Conservation (phyloP, 2,329 filamentous ascomycete species). For the Arthroderma sp. region DNA sequence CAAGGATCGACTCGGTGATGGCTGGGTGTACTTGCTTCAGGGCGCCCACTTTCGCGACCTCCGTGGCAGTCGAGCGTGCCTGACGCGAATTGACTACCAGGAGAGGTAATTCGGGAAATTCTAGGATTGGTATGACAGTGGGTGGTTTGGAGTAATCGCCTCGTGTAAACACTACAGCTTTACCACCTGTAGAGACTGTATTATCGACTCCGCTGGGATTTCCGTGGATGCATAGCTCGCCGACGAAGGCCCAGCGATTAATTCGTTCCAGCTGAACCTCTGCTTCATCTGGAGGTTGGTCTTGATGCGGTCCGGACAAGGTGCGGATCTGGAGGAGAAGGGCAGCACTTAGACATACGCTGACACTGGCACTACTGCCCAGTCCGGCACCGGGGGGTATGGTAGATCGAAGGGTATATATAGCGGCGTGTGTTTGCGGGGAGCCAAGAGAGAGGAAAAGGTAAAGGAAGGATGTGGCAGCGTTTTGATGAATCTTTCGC, state of each 20-base stretch:
- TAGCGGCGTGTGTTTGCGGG: conserved; percentile 57
- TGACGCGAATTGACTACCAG: conserved; percentile 83
- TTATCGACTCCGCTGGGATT: conserved; percentile 96
- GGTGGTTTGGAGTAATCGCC: conserved; percentile 67
- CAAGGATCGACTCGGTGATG: conserved; percentile 67
- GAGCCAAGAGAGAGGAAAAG: conserved; percentile 71
- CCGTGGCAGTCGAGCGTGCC: conserved; percentile 67
- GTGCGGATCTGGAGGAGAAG: conserved; percentile 75
- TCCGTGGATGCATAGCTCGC: conserved; percentile 93
- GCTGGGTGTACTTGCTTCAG: conserved; percentile 60
- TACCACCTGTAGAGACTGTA: conserved; percentile 84
- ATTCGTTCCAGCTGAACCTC: conserved; percentile 84
- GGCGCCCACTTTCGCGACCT: conserved; percentile 73
- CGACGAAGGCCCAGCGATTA: conserved; percentile 95
- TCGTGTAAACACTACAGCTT: conserved; percentile 82
- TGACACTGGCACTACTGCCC: conserved; percentile 77
- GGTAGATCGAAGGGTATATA: conserved; percentile 74
- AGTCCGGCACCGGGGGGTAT: conserved; percentile 76
- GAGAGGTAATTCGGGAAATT: conserved; percentile 84
- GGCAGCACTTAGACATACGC: conserved; percentile 66
- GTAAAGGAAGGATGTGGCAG: conserved; percentile 74
- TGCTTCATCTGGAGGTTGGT: conserved; percentile 80
- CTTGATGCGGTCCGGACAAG: conserved; percentile 77
- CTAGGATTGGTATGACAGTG: conserved; percentile 59
- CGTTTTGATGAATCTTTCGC: conserved; percentile 71